These are phyloP conservation scores for Aspergillus caelatus DNA, from an alignment of 2,329 filamentous ascomycete species.

Conservation along the genomic window DNA sequence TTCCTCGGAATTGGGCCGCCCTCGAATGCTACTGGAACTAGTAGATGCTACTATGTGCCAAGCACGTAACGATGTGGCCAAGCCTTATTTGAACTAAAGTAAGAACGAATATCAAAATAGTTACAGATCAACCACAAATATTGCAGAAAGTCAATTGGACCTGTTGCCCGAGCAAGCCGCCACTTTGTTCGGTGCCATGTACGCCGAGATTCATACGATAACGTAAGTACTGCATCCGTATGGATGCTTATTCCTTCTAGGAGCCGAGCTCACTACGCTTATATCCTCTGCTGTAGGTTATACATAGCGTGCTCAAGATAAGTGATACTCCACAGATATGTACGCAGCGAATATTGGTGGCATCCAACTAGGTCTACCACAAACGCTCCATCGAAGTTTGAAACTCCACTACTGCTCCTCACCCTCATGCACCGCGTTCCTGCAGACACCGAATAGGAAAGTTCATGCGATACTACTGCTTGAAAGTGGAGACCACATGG, in stretches of 20 bases:
- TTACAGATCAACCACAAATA: neutral
- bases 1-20: neutral
- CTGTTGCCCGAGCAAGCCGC: neutral
- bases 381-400: neutral
- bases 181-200: no score
- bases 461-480: neutral
- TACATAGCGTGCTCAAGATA: neutral
- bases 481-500: neutral
- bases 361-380: neutral
- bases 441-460: neutral
- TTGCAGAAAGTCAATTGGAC: neutral
- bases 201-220: neutral
- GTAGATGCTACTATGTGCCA: neutral
- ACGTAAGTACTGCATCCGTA: neutral
- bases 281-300: neutral
- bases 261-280: neutral
- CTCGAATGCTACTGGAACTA: neutral
- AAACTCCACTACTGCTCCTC: neutral
- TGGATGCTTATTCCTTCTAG: neutral
- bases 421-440: neutral
- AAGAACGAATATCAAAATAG: neutral
- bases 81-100: neutral
- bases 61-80: neutral
- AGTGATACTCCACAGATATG: accelerated
- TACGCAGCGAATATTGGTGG: neutral